A percentile compares a stretch with the other conserved stretches of the same genome.
Evolutionary conservation across 202 grass and related monocot species (phyloP).

Genomic region (Elaeis oleifera): DNA sequence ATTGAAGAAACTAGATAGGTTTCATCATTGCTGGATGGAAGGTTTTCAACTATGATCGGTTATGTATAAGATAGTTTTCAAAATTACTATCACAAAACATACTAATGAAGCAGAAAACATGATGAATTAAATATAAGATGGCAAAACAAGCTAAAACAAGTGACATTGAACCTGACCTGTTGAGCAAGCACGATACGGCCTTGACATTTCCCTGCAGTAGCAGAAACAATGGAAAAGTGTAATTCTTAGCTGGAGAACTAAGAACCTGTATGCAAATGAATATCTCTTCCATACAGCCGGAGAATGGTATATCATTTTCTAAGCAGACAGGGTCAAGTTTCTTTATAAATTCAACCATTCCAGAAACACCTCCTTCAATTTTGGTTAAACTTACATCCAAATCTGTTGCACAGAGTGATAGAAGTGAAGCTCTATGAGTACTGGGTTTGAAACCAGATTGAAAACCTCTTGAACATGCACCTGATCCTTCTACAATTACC

Average conservation of each 20-base stretch:
- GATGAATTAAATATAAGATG: constrained; percentile 13
- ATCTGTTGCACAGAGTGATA: constrained; percentile 78
- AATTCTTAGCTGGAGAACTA: constrained; percentile 85
- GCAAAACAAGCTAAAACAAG: constrained; percentile 15
- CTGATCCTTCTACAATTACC: constrained; percentile 61
- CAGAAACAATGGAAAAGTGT: constrained; percentile 81
- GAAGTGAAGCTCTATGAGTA: constrained; percentile 68
- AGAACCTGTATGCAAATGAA: constrained; percentile 66
- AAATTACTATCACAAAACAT: background rate
- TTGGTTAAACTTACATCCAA: constrained; percentile 75
- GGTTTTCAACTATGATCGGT: no score
- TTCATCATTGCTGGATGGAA: no score
- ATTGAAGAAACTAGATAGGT: no score
- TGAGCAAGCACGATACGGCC: constrained; percentile 88
- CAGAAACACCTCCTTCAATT: constrained; percentile 59
- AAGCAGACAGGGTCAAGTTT: constrained; percentile 58
- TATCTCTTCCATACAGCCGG: constrained; percentile 88
- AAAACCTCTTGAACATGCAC: constrained; percentile 57
- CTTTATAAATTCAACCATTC: constrained; percentile 95
- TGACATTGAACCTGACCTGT: constrained; percentile 52
- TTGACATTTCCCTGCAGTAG: constrained; percentile 63
- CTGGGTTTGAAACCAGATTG: constrained; percentile 90
- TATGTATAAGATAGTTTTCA: no score
- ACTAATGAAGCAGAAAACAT: background rate
- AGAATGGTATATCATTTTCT: constrained; percentile 92